Evolutionary conservation across 306 rosid genomes (phyloP), one percentile per base, ranked within the genome.

Genomic region (Vigna unguiculata): DNA sequence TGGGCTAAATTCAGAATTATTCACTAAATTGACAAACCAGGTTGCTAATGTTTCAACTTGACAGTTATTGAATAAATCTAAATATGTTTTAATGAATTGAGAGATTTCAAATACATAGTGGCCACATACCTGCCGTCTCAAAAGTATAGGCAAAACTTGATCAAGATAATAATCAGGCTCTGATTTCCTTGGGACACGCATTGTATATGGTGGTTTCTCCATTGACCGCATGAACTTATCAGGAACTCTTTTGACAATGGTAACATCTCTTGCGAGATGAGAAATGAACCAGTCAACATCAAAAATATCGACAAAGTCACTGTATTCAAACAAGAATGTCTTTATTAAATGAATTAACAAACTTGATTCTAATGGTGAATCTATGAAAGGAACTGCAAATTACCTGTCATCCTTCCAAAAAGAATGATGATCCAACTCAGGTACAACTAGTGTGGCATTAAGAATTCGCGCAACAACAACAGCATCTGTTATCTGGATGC

Each of bases 121-220:
- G 68, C 49, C 82, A 77, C 84, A 75, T 85, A 91, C 99, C 78
- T 89, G 93, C 74, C 99, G 87, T 80, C 97, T 88, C 86, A 85
- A 81, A 62, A 96, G 99, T 83, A 92, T 84, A 41, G 99, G 99
- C 81, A 96, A 78, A 72, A 96, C 99, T 89, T 96, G 98, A 77
- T 96, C 99, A 67, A 91, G 88, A 89, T 96, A 96, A 78, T 92
- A 96, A 72, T 89, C 97, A 32, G 99, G 98, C 24, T 90, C 93
- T 15, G 99, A 96, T 82, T 91, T 96, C 87, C 99, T 90, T 6
- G 99, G 99, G 62, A 96, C 99, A 3, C 99, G 96, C 99, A 89
- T 96, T 52, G 96, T 92, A 75, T 96, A 96, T 19, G 99, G 99
- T 65, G 98, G 98, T 81, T 96, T 96, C 46, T 96, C 98, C 99